Evolutionary conservation across 129 eudicot species (phyloP).

Genomic region (Pulicaria dysenterica): DNA sequence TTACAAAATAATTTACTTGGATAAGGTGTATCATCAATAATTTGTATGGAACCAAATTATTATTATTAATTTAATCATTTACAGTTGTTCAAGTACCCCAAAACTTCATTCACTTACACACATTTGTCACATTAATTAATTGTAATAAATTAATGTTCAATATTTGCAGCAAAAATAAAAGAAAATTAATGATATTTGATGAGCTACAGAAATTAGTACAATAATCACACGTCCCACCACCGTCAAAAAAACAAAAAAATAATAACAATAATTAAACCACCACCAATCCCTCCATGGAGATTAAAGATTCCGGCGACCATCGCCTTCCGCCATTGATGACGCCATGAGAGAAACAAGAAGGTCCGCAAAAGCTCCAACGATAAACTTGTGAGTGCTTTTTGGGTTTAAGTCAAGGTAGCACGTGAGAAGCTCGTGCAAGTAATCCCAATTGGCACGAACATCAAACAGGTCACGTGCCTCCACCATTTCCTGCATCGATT

Average conservation of each 20-base stretch:
- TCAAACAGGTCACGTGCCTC: slow-evolving; percentile 75
- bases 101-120: not conserved
- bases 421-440: slow-evolving; percentile 81
- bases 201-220: slow-evolving; percentile 33
- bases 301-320: slow-evolving; percentile 39
- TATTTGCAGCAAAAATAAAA: not conserved
- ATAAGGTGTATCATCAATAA: slow-evolving; percentile 29
- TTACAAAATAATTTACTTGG: slow-evolving; percentile 26
- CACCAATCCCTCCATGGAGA: not conserved
- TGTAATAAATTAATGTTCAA: not conserved
- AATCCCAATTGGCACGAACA: slow-evolving; percentile 68
- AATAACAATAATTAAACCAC: slow-evolving; percentile 18
- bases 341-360: slow-evolving; percentile 66
- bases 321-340: slow-evolving; percentile 27
- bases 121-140: not conserved
- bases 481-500: slow-evolving; percentile 99
- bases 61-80: not conserved
- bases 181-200: not conserved
- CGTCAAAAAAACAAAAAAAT: not conserved
- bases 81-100: not conserved
- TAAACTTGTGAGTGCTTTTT: slow-evolving; percentile 80
- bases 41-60: slow-evolving; percentile 19
- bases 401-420: slow-evolving; percentile 83
- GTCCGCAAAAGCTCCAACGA: slow-evolving; percentile 86
- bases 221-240: slow-evolving; percentile 30